A percentile compares a stretch with the other conserved stretches of the same genome.
phyloP scores from a whole-genome alignment of 2,329 filamentous ascomycete genomes.

The Xylariaceae sp. region DNA sequence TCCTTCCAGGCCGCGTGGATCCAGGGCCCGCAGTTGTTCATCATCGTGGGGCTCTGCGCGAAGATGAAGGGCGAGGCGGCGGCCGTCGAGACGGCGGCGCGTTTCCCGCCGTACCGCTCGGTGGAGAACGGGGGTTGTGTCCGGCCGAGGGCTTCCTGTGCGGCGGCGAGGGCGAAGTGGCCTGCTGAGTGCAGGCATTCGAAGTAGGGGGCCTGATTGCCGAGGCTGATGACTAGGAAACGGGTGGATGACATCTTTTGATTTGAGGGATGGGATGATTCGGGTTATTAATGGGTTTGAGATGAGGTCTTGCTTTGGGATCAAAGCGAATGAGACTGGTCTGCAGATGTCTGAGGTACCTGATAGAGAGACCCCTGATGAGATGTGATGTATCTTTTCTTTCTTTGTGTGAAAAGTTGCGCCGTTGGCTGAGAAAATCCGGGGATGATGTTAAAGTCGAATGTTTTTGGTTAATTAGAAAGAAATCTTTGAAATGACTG shows the following conservation, averaged over 20 bases:
- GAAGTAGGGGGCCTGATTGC: constrained; percentile 72
- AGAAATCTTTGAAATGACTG: neutral
- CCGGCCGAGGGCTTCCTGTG: constrained; percentile 46
- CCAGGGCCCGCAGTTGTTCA: constrained; percentile 79
- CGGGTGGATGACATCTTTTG: constrained; percentile 33
- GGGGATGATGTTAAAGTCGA: neutral
- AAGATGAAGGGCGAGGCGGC: constrained; percentile 52
- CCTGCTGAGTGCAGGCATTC: constrained; percentile 83
- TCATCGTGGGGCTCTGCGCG: constrained; percentile 68
- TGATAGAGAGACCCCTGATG: no score
- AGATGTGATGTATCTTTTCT: no score
- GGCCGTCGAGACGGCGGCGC: constrained; percentile 43
- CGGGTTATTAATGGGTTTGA: no score
- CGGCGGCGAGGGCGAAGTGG: constrained; percentile 65
- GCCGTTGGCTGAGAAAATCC: neutral
- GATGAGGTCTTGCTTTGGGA: neutral
- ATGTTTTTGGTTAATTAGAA: neutral
- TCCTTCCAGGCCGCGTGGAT: constrained; percentile 61
- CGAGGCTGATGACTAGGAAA: constrained; percentile 79
- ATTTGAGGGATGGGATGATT: neutral
- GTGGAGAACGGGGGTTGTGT: constrained; percentile 46
- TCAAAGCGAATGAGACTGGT: no score
- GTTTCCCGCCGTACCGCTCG: constrained; percentile 44
- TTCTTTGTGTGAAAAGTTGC: no score
- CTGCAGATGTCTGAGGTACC: no score